A percentile compares a stretch with the other conserved stretches of the same genome.
These are phyloP conservation scores for Ceratorhiza oryzae-sativae DNA, from an alignment of 1,284 basidiomycete genomes.

Conservation along the genomic window DNA sequence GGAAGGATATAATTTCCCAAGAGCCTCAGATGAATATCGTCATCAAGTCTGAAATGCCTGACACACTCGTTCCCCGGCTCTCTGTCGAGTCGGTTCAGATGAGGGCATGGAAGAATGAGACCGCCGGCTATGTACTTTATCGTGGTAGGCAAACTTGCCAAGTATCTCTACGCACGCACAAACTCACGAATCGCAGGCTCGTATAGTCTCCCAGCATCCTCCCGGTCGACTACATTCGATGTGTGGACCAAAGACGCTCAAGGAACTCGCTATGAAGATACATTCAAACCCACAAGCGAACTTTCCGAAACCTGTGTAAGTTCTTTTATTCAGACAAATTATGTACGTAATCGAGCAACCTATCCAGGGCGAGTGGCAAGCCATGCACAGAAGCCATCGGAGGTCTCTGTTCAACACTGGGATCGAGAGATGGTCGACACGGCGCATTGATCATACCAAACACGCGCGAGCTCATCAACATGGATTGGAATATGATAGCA, in stretches of 20 bases:
- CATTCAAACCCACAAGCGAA: not conserved
- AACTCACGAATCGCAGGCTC: not conserved
- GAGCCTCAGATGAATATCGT: not conserved
- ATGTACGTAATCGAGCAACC: no score
- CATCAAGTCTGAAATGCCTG: not conserved
- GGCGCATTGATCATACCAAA: no score
- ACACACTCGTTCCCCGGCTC: not conserved
- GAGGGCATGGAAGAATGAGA: not conserved
- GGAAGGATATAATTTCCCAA: no score
- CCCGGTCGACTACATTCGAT: not conserved
- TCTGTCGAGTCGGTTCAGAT: not conserved
- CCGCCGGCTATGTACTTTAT: not conserved
- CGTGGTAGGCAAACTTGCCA: not conserved
- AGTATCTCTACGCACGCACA: not conserved
- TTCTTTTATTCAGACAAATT: not conserved
- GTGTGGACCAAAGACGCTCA: not conserved
- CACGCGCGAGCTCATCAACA: no score
- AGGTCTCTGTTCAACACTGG: no score
- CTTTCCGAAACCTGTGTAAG: not conserved
- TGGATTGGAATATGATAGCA: no score
- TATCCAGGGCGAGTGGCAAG: no score
- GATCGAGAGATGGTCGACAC: no score
- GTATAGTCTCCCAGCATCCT: not conserved
- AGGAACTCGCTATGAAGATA: not conserved
- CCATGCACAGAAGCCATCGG: no score